Percentiles rank a stretch among this genome's conserved stretches.
These are phyloP conservation scores for Isoetes taiwanensis DNA, from an alignment of 75 land plant genomes.

Conservation along the genomic window DNA sequence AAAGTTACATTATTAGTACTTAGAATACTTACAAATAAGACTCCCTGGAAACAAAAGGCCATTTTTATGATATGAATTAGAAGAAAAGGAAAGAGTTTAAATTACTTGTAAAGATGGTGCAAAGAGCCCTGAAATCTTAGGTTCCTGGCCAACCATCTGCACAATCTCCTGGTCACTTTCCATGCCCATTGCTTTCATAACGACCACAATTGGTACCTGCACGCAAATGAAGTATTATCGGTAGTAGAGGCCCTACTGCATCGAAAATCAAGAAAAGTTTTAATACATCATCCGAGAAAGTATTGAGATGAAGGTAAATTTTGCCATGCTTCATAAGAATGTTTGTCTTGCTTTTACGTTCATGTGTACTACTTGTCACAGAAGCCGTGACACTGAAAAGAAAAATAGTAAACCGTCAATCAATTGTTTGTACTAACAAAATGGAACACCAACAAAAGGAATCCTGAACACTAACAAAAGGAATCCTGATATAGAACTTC, in stretches of 20 bases:
- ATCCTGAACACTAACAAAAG: no score
- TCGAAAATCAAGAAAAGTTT: neutral
- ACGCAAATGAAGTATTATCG: neutral
- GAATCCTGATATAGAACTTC: no score
- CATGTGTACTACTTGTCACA: constrained; percentile 88
- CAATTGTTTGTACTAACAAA: no score
- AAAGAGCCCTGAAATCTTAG: constrained; percentile 60
- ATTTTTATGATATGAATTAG: no score
- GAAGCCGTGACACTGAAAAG: constrained; percentile 67
- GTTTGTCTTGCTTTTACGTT: constrained; percentile 79
- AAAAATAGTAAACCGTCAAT: no score
- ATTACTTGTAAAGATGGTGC: constrained; percentile 88
- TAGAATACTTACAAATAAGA: no score
- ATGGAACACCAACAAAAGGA: no score
- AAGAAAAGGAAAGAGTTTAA: no score
- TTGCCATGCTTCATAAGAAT: constrained; percentile 71
- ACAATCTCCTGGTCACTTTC: constrained; percentile 97
- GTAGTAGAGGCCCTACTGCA: neutral
- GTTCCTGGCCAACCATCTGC: constrained; percentile 92
- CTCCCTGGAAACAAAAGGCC: no score
- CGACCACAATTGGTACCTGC: constrained; percentile 80
- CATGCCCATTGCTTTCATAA: constrained; percentile 98
- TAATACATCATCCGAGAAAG: constrained; percentile 45
- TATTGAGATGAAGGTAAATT: constrained; percentile 56
- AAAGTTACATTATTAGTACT: no score